A percentile compares a stretch with the other conserved stretches of the same genome.
Evolutionary conservation across 345 rosid genomes (phyloP).

Genomic region (Draba incana): DNA sequence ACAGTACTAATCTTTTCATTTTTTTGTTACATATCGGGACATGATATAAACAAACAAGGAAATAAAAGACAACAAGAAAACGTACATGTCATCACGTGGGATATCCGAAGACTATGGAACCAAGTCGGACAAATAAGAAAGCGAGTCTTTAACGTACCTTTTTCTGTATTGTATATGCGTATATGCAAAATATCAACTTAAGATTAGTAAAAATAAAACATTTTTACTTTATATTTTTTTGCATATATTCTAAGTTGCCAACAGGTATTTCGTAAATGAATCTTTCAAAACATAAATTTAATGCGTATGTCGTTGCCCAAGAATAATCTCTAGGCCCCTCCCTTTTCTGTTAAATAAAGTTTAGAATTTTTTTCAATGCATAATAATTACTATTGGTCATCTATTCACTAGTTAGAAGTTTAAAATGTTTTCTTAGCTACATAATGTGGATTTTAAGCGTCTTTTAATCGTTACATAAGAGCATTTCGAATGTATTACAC

Average conservation of each 20-base stretch:
- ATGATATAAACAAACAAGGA: not conserved
- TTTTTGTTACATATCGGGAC: too few species aligned
- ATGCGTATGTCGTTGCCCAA: slow-evolving; percentile 6
- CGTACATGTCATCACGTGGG: slow-evolving; percentile 26
- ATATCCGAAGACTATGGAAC: slow-evolving; percentile 34
- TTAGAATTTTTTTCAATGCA: not conserved
- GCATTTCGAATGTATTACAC: too few species aligned
- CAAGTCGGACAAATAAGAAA: slow-evolving; percentile 17
- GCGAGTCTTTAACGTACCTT: not conserved
- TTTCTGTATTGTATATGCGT: not conserved
- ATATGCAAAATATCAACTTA: too few species aligned
- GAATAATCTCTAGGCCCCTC: not conserved
- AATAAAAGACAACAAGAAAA: not conserved
- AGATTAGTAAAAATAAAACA: too few species aligned
- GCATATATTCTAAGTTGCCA: too few species aligned
- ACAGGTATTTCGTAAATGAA: slow-evolving; percentile 4
- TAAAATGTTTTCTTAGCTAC: too few species aligned
- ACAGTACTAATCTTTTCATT: too few species aligned
- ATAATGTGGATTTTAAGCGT: too few species aligned
- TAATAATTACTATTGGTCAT: too few species aligned
- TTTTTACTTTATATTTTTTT: too few species aligned
- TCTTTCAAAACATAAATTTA: slow-evolving; percentile 9
- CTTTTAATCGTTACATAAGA: too few species aligned
- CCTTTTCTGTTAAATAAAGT: not conserved
- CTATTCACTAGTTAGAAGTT: too few species aligned